Base-by-base conservation (phyloP, 306 rosid genomes). In the Sicyos baderoa region DNA sequence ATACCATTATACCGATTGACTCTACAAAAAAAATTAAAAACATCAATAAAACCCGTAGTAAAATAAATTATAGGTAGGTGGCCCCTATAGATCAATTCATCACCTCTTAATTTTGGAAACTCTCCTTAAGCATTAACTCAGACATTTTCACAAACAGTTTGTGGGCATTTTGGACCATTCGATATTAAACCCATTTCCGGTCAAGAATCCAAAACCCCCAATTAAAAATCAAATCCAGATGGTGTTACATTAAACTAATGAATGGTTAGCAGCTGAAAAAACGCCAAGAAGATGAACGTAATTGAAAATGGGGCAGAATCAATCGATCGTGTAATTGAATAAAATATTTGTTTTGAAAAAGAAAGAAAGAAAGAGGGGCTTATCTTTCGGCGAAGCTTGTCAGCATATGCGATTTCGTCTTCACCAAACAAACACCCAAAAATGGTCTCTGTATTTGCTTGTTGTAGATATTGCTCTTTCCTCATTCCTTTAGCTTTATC, bases 371-470 rank as follows among this genome's bases (percentile, higher is more conserved):
- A n/a, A n/a, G 16, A 40, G 4, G 42, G 58, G 62, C 68, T 14
- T 58, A 48, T 81, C 88, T 84, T 82, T 82, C 74, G 79, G 86
- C 79, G 78, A 59, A 72, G 44, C 67, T 56, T 68, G 60, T 77
- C 64, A 63, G 40, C 75, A 70, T 62, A 50, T 21, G 51, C 50
- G 50, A 29, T 29, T 77, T 72, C 73, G 1, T 25, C 29, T 25
- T 68, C 77, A 83, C 87, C 88, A 80, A 83, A 79, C 85, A 23
- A 53, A 50, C 72, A 40, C 79, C 80, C 60, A 62, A 62, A 29
- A 62, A n/a, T 9, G 13, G n/a, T n/a, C 10, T 37, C 10, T 55
- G 29, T 54, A 13, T 54, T 21, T 54, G 60, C 60, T 54, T 54
- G 11, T 48, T 48, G 52, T 1, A 48, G 1, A 13, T 47, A 47